Conservation (phyloP, 331 rosid genomes). For the Telfairia occidentalis region DNA sequence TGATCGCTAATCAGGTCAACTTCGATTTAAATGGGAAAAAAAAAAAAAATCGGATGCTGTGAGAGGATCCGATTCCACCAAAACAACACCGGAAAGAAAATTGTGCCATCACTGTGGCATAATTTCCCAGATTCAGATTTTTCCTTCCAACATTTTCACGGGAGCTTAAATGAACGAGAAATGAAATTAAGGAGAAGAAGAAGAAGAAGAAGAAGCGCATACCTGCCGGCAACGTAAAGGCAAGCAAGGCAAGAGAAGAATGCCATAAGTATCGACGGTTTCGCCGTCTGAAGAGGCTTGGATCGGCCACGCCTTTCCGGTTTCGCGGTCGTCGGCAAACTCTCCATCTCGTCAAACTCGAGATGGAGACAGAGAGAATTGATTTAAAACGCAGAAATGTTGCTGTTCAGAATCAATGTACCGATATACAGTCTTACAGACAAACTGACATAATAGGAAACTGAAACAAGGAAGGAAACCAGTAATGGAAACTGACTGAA, state of each 20-base stretch:
- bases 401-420: not conserved
- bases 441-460: not conserved
- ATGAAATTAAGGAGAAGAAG: not conserved
- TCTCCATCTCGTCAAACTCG: slow-evolving; percentile 39
- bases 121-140: not conserved
- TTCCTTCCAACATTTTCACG: not conserved
- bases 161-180: not conserved
- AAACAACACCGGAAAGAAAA: not conserved
- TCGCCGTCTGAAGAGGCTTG: slow-evolving; percentile 51
- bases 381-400: not conserved
- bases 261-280: slow-evolving; percentile 67
- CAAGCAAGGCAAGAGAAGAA: slow-evolving; percentile 95
- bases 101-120: not conserved
- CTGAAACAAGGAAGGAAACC: not conserved
- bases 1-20: not conserved
- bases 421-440: not conserved
- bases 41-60: not conserved
- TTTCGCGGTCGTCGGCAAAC: slow-evolving; percentile 50
- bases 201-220: not conserved
- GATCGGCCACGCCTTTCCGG: slow-evolving; percentile 64
- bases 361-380: not conserved
- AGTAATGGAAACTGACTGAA: slow-evolving; percentile 1
- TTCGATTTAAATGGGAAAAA: not conserved
- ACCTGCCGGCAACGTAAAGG: slow-evolving; percentile 99
- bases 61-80: not conserved